Base-by-base conservation (phyloP, 257 asterid genomes). In the Gentiana straminea region DNA sequence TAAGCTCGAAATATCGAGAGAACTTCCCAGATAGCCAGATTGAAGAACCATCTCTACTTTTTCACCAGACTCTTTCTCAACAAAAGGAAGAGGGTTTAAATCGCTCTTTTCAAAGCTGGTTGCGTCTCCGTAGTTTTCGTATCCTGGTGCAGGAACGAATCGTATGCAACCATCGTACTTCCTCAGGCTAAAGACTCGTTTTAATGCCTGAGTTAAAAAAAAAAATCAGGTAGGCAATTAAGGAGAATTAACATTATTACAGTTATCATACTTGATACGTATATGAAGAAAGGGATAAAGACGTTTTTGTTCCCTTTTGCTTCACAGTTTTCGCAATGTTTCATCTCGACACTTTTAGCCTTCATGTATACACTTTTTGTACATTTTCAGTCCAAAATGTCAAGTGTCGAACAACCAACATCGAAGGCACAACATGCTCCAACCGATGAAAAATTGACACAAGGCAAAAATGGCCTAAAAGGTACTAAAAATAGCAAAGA, bases 141-240 rank as follows among this genome's bases (percentile, higher is more conserved):
- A 64, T 32, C 74, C 91, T 35, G 94, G 67, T 62, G 94, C 99
- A 36, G 97, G 95, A 70, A 81, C 79, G 79, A 83, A 92, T 45
- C 67, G 36, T 61, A 92, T 73, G 60, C 79, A 61, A 44, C 99
- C 99, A 38, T 79, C 73, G 53, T 92, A 92, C 75, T 79, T 85
- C 68, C 99, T 83, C 15, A 88, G 91, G 64, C 61, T 44, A 70
- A 84, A 53, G 72, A 88, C 72, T 63, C 99, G 86, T 57, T 74
- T 79, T 59, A 92, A 71, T 64, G 72, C 99, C 99, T 92, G 84
- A 57, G 59, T 24, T n/a, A 24, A 24, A 24, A 24, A 24, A 70
- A 49, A 64, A 64, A 35, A 69, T 62, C 5, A 38, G 13, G 43
- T 49, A 8, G 56, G 7, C 3, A 8, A 12, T 34, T 32, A 37